phyloP scores from a whole-genome alignment of 2,329 filamentous ascomycete genomes.

The Aspergillus transmontanensis region DNA sequence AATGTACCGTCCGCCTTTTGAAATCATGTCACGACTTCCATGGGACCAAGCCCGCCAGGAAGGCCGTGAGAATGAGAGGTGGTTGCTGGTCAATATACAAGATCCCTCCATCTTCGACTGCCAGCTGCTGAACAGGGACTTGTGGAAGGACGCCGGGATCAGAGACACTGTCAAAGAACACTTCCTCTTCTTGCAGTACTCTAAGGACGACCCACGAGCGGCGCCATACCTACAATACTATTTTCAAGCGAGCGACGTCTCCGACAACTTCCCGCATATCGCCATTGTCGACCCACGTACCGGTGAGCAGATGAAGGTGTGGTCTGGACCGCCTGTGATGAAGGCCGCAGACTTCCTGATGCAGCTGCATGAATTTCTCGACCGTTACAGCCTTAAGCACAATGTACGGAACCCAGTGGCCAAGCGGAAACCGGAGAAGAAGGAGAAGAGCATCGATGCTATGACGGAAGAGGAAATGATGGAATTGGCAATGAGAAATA shows the following conservation, averaged over 20 bases:
- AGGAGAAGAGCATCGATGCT: slow-evolving; percentile 73
- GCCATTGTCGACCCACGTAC: slow-evolving; percentile 94
- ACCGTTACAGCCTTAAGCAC: slow-evolving; percentile 85
- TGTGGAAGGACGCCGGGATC: slow-evolving; percentile 87
- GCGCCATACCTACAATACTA: slow-evolving; percentile 88
- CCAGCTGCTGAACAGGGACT: slow-evolving; percentile 88
- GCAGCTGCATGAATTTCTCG: slow-evolving; percentile 93
- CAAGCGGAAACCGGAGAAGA: slow-evolving; percentile 70
- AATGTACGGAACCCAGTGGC: slow-evolving; percentile 93
- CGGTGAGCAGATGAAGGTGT: slow-evolving; percentile 94
- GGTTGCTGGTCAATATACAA: slow-evolving; percentile 94
- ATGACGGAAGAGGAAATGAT: slow-evolving; percentile 99
- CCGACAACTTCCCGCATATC: slow-evolving; percentile 93
- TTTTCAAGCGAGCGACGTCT: slow-evolving; percentile 75
- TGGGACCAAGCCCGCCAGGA: slow-evolving; percentile 84
- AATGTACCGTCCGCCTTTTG: slow-evolving; percentile 88
- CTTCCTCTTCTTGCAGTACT: slow-evolving; percentile 94
- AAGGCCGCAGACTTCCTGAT: slow-evolving; percentile 79
- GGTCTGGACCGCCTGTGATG: slow-evolving; percentile 83
- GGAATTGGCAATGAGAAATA: slow-evolving; percentile 89
- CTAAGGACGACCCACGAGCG: slow-evolving; percentile 78
- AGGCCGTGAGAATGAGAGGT: slow-evolving; percentile 87
- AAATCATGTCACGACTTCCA: slow-evolving; percentile 76
- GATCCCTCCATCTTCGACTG: slow-evolving; percentile 93
- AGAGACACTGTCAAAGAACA: slow-evolving; percentile 82